Base-by-base conservation (phyloP, 106 monocot species). In the Xerophyta viscosa region DNA sequence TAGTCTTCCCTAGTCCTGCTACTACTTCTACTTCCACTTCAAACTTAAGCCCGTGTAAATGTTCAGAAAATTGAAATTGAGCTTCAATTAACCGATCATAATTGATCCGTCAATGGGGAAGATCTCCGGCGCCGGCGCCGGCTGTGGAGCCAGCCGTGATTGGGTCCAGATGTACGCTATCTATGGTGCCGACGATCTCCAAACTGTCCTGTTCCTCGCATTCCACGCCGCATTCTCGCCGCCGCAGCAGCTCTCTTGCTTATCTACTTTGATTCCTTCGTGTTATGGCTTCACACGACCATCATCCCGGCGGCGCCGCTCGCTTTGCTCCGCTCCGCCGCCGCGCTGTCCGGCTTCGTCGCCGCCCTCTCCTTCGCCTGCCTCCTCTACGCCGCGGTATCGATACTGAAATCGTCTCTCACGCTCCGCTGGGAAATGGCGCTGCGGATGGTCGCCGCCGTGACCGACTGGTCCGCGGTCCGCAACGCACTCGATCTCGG, bases 391-490 rank as follows among this genome's bases (percentile, higher is more conserved):
- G 77, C 77, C 24, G 70, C 77, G 24, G 69, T 24, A 24, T 61
- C 31, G 47, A 56, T 81, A 24, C 49, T 80, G 21, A 43, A 70
- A 66, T 86, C 84, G 25, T 85, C 79, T 13, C 50, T 79, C 37
- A 31, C 71, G 41, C 69, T 86, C 17, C 76, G 79, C 24, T 80
- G 71, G 66, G 45, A 51, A 41, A 66, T 86, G 76, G 68, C 79
- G 37, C 76, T 68, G 62, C 79, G 76, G 3, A 65, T 86, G 54
- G 52, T 86, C 21, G 27, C 76, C 44, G 37, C 66, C 45, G 76
- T 86, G 29, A 69, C 76, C 4, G 85, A 80, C 59, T 86, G 85
- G 85, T 79, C 85, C 31, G 27, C 66, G 20, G 85, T 86, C 58
- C 68, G 79, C 33, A 72, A 71, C 31, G 84, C 65, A n/a, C 79